phyloP scores from a whole-genome alignment of 2,329 filamentous ascomycete genomes.

The Monosporascus sp. region DNA sequence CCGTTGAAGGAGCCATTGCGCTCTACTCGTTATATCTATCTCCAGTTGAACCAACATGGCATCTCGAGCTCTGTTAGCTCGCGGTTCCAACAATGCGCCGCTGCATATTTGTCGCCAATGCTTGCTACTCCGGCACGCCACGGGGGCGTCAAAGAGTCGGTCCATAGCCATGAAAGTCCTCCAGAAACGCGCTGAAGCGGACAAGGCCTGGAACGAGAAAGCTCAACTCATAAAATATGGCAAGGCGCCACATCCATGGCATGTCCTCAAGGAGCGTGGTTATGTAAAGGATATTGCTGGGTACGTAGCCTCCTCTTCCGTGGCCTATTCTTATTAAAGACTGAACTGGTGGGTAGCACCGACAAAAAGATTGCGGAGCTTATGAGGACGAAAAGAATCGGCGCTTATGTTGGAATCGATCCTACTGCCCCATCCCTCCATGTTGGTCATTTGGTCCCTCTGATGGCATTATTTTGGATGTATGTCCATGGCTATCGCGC shows the following conservation, averaged over 20 bases:
- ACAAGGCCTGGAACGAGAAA: conserved; percentile 31
- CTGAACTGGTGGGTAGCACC: conserved; percentile 10
- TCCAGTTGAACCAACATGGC: conserved; percentile 13
- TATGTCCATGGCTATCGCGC: conserved; percentile 70
- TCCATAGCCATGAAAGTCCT: conserved; percentile 37
- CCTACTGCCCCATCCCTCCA: conserved; percentile 77
- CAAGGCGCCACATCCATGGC: conserved; percentile 50
- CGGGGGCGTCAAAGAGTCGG: conserved; percentile 22
- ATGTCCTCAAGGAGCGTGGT: conserved; percentile 65
- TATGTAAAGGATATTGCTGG: conserved; percentile 71
- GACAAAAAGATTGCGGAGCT: conserved; percentile 52
- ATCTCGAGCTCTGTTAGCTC: conserved; percentile 3
- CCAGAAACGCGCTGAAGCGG: conserved; percentile 35
- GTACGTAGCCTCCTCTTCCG: conserved; percentile 38
- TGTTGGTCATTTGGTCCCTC: conserved; percentile 71
- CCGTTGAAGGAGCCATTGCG: background rate
- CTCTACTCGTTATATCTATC: background rate
- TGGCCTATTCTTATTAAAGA: background rate
- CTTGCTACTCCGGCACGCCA: conserved; percentile 10
- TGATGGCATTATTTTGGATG: conserved; percentile 83
- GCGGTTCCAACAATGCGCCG: conserved; percentile 6
- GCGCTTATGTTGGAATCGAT: conserved; percentile 76
- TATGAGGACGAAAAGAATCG: conserved; percentile 61
- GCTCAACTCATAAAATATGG: conserved; percentile 40
- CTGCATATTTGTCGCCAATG: conserved; percentile 21